Conservation (phyloP, 768 basidiomycete genomes). For the Pleurotus djamor region DNA sequence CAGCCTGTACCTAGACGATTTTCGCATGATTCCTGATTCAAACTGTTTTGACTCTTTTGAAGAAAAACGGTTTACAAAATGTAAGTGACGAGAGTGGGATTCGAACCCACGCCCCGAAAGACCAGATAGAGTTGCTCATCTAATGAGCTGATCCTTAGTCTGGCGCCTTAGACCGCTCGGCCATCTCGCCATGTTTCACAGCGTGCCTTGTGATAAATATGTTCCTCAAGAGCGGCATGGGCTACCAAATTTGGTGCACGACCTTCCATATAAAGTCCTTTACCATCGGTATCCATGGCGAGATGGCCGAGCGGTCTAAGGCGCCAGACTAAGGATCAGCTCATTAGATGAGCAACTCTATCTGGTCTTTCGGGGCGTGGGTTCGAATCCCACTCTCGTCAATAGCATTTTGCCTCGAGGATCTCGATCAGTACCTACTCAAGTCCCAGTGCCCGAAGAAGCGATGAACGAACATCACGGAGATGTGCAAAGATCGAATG, state of each 20-base stretch:
- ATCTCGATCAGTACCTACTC: too few species aligned
- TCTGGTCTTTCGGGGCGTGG: slow-evolving; percentile 43
- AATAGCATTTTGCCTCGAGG: background rate
- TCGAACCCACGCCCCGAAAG: slow-evolving; percentile 53
- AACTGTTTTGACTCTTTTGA: too few species aligned
- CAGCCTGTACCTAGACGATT: too few species aligned
- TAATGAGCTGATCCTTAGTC: slow-evolving; percentile 52
- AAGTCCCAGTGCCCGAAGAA: too few species aligned
- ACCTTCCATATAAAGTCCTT: too few species aligned
- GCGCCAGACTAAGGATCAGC: slow-evolving; percentile 74
- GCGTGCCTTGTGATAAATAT: too few species aligned
- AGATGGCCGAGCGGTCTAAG: slow-evolving; percentile 91
- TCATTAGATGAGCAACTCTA: slow-evolving; percentile 9
- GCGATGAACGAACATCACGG: too few species aligned
- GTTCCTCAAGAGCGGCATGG: too few species aligned
- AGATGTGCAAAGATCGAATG: too few species aligned
- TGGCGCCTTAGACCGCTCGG: slow-evolving; percentile 91
- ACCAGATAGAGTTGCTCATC: slow-evolving; percentile 19
- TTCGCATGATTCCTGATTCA: too few species aligned
- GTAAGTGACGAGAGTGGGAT: slow-evolving; percentile 44
- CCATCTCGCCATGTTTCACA: slow-evolving; percentile 48
- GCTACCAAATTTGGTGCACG: too few species aligned
- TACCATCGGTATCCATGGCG: slow-evolving; percentile 13
- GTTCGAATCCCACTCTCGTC: slow-evolving; percentile 58
- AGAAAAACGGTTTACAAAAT: too few species aligned